Evolutionary conservation across 1,284 basidiomycete species (phyloP).

Genomic region (Volvariella volvacea): DNA sequence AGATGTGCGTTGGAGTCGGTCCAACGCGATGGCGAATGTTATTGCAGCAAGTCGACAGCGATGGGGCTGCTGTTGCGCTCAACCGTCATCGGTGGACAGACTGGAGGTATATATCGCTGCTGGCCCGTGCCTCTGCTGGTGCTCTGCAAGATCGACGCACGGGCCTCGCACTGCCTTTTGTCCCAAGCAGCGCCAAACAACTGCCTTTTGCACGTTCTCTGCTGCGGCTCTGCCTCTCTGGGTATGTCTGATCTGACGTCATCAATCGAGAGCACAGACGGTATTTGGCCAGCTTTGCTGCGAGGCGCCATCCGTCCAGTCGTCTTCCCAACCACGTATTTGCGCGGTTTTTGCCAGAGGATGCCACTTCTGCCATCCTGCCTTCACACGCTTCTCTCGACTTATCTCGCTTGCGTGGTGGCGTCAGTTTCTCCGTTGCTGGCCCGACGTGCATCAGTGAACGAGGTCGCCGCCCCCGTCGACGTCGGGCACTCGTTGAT

Average conservation of each 20-base stretch:
- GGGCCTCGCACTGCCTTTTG: neutral
- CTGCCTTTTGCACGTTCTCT: too few species aligned
- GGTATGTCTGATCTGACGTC: too few species aligned
- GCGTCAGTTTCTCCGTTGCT: too few species aligned
- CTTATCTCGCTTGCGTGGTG: too few species aligned
- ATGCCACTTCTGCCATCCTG: slow-evolving; percentile 9
- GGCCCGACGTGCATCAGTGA: too few species aligned
- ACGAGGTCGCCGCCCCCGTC: too few species aligned
- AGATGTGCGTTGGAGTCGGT: slow-evolving; percentile 24
- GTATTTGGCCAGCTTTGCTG: too few species aligned
- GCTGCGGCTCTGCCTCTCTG: too few species aligned
- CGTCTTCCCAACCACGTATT: neutral
- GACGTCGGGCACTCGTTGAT: too few species aligned
- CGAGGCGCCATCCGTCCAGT: too few species aligned
- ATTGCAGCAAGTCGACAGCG: neutral
- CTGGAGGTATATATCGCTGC: too few species aligned
- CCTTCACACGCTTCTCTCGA: neutral
- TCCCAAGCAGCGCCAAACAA: neutral
- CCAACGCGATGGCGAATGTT: slow-evolving; percentile 33
- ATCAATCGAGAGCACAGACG: too few species aligned
- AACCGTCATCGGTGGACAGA: neutral
- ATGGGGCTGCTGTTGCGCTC: neutral
- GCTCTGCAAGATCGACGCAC: neutral
- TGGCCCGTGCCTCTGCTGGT: neutral
- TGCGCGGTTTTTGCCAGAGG: slow-evolving; percentile 20